Percentiles rank a stretch among this genome's conserved stretches.
phyloP scores from a whole-genome alignment of 2,329 filamentous ascomycete species.

The Mariannaea sp. region DNA sequence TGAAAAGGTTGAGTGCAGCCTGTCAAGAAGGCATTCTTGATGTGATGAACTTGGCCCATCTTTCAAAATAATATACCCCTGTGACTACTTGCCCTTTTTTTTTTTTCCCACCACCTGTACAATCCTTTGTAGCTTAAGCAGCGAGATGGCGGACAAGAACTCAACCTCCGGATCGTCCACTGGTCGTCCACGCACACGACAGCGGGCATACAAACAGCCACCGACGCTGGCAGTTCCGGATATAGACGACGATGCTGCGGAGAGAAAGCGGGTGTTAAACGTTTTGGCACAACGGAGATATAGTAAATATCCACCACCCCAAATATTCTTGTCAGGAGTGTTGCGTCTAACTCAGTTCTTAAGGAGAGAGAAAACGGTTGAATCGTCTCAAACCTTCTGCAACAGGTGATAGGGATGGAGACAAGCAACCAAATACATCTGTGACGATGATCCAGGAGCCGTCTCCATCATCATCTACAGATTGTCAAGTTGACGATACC shows the following conservation, averaged over 20 bases:
- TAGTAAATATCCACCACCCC: constrained; percentile 39
- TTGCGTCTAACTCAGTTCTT: constrained; percentile 8
- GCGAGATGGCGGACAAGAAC: constrained; percentile 18
- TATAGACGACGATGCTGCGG: constrained; percentile 55
- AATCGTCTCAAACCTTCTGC: constrained; percentile 37
- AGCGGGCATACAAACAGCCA: constrained; percentile 48
- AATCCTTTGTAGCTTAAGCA: background rate
- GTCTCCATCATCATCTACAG: constrained; percentile 11
- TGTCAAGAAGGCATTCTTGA: background rate
- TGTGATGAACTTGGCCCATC: background rate
- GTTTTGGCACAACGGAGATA: constrained; percentile 61
- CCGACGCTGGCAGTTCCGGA: constrained; percentile 50
- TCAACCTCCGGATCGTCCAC: constrained; percentile 3
- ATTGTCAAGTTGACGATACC: constrained; percentile 13
- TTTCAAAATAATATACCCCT: background rate
- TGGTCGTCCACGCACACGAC: constrained; percentile 43
- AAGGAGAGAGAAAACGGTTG: constrained; percentile 43
- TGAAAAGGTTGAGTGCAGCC: constrained; percentile 23
- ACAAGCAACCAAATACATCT: background rate
- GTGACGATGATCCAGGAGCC: background rate
- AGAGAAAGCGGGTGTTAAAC: constrained; percentile 59
- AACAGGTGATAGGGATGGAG: constrained; percentile 16
- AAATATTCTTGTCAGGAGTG: background rate
- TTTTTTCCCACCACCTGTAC: background rate
- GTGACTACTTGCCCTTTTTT: background rate